Evolutionary conservation across 192 early-diverging fungal species (phyloP).

Genomic region (Nowakowskiella sp.): DNA sequence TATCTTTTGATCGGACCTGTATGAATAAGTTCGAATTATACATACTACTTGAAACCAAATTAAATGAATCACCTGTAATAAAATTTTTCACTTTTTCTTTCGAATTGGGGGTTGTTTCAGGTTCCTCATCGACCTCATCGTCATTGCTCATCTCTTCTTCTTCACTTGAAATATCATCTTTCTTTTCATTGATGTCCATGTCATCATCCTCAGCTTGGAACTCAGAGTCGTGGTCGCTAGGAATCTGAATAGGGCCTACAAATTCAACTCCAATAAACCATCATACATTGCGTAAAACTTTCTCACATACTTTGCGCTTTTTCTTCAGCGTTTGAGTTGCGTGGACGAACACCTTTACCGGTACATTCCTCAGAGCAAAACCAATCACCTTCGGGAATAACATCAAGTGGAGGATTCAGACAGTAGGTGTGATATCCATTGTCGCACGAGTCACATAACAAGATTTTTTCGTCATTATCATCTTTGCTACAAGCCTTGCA

Average conservation of each 20-base stretch:
- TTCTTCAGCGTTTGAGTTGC: neutral
- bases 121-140: constrained; percentile 3
- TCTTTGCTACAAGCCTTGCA: constrained; percentile 40
- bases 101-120: no score
- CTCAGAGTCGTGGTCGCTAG: neutral
- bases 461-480: constrained; percentile 37
- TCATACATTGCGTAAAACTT: constrained; percentile 13
- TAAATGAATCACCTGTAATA: no score
- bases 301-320: neutral
- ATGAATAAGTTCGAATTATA: no score
- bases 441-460: constrained; percentile 45
- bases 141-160: constrained; percentile 6
- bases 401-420: constrained; percentile 31
- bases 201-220: constrained; percentile 6
- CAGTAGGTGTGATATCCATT: constrained; percentile 34
- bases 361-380: constrained; percentile 14
- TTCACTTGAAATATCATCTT: no score
- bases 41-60: no score
- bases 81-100: no score
- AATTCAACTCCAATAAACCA: no score
- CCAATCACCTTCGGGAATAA: constrained; percentile 46
- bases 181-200: no score
- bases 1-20: no score
- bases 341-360: constrained; percentile 1
- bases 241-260: no score